Evolutionary conservation across 2,329 filamentous ascomycete genomes (phyloP), one percentile per base, ranked within the genome.

Genomic region (Trichoderma citrinoviride): DNA sequence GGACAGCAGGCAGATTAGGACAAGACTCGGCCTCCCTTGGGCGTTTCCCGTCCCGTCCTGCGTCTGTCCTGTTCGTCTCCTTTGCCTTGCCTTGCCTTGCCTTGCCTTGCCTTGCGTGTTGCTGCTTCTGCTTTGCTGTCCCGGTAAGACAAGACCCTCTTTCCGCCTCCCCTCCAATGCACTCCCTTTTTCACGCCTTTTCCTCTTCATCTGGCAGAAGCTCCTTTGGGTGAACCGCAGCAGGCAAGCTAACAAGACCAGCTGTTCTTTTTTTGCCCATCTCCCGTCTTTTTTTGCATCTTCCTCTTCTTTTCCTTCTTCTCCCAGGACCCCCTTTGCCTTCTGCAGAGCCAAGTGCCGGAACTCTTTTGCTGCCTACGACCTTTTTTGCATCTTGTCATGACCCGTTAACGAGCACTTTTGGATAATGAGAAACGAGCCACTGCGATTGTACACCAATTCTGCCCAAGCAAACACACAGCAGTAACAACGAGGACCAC

Each of bases 391-490:
- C 65, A 61, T 64, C 65, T 33, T 66, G 47, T 66, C 47, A 66
- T 65, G 65, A 66, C 55, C 33, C 61, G 47, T 64, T 61, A 33
- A 66, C 65, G 65, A 66, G 44, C 55, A 60, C 55, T 46, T 60
- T 37, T 66, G 65, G 61, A 66, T 66, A 65, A 66, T 61, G 65
- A 66, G 58, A 64, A 65, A 66, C 65, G 65, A 66, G 61, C 65
- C 64, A 53, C 54, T 65, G 65, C 61, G 55, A 66, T 60, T 65
- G 47, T 65, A 44, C 46, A 53, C 37, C 40, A 49, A 46, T 54
- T 40, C 54, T 63, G 29, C 57, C 58, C 47, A 49, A 66, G 40
- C 64, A 53, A 52, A 62, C 58, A 46, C 50, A 54, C 52, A 33
- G 29, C 33, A 37, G 10, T 12, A 12, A 12, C 33, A 12, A 12